Evolutionary conservation across 805 yeast genomes (phyloP), one percentile per base, ranked within the genome.

Genomic region (Pichia phayaonensis): DNA sequence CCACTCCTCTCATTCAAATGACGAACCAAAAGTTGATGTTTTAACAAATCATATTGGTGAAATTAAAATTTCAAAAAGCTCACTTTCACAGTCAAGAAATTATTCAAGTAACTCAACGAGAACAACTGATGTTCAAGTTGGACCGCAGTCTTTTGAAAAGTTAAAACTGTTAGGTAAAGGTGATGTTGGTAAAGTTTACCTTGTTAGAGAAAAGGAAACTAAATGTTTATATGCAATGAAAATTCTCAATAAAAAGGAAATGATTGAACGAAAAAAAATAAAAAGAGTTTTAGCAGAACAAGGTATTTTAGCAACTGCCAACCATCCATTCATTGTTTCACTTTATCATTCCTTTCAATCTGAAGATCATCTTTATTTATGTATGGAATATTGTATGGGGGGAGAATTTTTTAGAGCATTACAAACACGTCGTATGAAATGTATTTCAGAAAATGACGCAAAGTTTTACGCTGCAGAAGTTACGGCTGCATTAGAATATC

Each of bases 331-430:
- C 62, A 95, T 94, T 58, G 98, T 94, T 29, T 89, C 99, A 0
- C 72, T 94, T 24, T 92, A 94, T 62, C 99, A 94, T 67, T 90
- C 97, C 0, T 94, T 94, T 71, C 99, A 94, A 69, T 85, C 96
- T 4, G 94, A 88, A 53, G 97, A 90, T 59, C 82, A 86, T 62
- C 69, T 94, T 12, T 94, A 90, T 59, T 76, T 94, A 40, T 94
- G 99, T 68, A 92, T 95, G 96, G 99, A 94, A 65, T 94, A 92
- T 62, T 94, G 99, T 63, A 89, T 94, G 90, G 99, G 99, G 29
- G 99, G 99, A 44, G 99, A 95, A 69, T 94, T 94, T 61, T 94
- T 94, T 73, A 73, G 98, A 53, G 99, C 98, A 0, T 70, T 94
- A 48, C 99, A 94, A 68, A 90, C 97, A 0, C 75, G 97, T 54